These are phyloP conservation scores for Hortiboletus flavorubellus DNA, from an alignment of 768 basidiomycete genomes.

Conservation along the genomic window DNA sequence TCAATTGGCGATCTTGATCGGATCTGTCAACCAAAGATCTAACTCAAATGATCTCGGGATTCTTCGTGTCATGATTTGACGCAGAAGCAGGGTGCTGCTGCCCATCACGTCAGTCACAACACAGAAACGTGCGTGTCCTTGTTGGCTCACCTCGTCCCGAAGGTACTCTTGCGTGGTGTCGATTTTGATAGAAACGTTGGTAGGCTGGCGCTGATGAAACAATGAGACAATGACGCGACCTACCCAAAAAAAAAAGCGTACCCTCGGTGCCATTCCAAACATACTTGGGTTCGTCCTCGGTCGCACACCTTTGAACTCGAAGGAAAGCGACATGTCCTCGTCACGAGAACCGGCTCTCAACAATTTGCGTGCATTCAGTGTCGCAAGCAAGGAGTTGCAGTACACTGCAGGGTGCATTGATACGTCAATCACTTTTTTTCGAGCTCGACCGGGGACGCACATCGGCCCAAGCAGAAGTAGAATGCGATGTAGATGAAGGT, in stretches of 20 bases:
- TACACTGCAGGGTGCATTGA: conserved; percentile 38
- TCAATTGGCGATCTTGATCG: too few relatives aligned
- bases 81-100: not conserved
- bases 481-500: conserved; percentile 58
- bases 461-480: conserved; percentile 56
- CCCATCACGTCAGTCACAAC: not conserved
- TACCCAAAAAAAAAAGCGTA: not conserved
- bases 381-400: conserved; percentile 56
- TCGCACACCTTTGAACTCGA: conserved; percentile 7
- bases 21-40: not conserved
- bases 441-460: conserved; percentile 35
- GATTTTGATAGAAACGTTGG: conserved; percentile 61
- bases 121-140: not conserved
- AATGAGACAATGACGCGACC: not conserved
- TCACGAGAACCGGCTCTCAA: conserved; percentile 32
- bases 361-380: conserved; percentile 52
- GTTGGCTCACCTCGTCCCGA: conserved; percentile 34
- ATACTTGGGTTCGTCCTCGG: conserved; percentile 4
- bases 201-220: conserved; percentile 24
- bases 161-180: conserved; percentile 55
- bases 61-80: conserved; percentile 2
- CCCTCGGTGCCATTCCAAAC: conserved; percentile 4
- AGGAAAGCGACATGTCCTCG: conserved; percentile 14
- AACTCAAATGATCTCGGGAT: not conserved
- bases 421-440: not conserved